Base-by-base conservation (phyloP, 352 stramenopile genomes). In the Pythium periplocum region DNA sequence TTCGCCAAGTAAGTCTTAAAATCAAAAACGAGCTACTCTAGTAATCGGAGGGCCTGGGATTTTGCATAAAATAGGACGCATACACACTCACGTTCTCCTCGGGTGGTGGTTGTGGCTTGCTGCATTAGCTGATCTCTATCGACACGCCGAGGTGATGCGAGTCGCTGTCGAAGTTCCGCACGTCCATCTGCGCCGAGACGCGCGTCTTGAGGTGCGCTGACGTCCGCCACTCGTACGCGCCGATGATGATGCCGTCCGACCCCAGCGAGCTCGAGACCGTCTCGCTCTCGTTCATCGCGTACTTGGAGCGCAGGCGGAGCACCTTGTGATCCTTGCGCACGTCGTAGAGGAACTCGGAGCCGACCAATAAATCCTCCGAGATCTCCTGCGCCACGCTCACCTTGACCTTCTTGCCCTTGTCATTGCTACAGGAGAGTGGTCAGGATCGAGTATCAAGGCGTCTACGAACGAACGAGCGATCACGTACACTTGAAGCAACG, bases 111-210 rank as follows among this genome's bases (percentile, higher is more conserved):
- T 1, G 33, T 37, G 17, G 31, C 36, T 4, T 7, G 45, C 6
- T 17, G 6, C 2, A 12, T 47, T 59, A 67, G 53, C 50, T 62
- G 61, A 91, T 87, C 62, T 91, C 78, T 83, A 89, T 88, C 61
- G 81, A 89, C 55, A 91, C 81, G 43, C 81, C 81, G 17, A 91
- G 69, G 51, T 89, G 78, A 62, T 91, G 78, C 68, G 74, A 87
- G 68, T 91, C 81, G 54, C 81, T 91, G 59, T 91, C 81, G 60
- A 86, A 91, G 64, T 91, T 76, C 42, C 81, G 76, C 55, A 91
- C 66, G 56, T 91, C 81, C 78, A 89, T 89, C 57, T 89, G 81
- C 54, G 78, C 78, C 56, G 74, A 72, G 47, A 89, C 68, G 39
- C 78, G 76, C 45, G 81, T 91, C 66, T 86, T 89, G 43, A 91